A percentile compares a stretch with the other conserved stretches of the same genome.
Evolutionary conservation across 2,329 filamentous ascomycete species (phyloP).

Genomic region (Cercospora berteroae): DNA sequence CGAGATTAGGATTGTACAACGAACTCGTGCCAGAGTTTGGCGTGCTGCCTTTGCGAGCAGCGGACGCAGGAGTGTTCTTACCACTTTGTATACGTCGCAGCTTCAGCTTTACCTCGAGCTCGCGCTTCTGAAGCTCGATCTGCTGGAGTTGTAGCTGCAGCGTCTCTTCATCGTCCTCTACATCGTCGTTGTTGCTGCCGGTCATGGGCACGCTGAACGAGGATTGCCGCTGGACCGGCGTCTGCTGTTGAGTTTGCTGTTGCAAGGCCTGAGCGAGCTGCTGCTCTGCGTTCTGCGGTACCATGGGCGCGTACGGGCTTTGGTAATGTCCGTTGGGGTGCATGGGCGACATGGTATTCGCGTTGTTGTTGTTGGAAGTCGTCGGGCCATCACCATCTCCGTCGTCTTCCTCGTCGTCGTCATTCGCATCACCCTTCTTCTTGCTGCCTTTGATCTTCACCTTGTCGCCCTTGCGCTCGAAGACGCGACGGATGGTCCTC

Average conservation of each 20-base stretch:
- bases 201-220: slow-evolving; percentile 17
- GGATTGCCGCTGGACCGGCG: slow-evolving; percentile 21
- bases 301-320: slow-evolving; percentile 38
- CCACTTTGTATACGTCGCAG: slow-evolving; percentile 36
- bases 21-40: slow-evolving; percentile 22
- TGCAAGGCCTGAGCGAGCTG: slow-evolving; percentile 31
- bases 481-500: slow-evolving; percentile 39
- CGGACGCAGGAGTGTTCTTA: slow-evolving; percentile 27
- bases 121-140: slow-evolving; percentile 39
- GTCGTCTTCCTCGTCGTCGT: slow-evolving; percentile 28
- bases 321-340: slow-evolving; percentile 31
- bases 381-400: slow-evolving; percentile 17
- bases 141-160: slow-evolving; percentile 39
- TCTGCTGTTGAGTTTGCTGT: slow-evolving; percentile 23
- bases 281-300: slow-evolving; percentile 29
- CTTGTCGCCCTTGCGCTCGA: slow-evolving; percentile 40
- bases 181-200: slow-evolving; percentile 24
- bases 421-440: slow-evolving; percentile 24
- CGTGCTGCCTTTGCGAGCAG: slow-evolving; percentile 18
- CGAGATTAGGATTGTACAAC: slow-evolving; percentile 29
- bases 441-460: slow-evolving; percentile 23
- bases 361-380: slow-evolving; percentile 7
- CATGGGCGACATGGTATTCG: slow-evolving; percentile 10
- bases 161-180: slow-evolving; percentile 39
- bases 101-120: slow-evolving; percentile 40